phyloP scores from a whole-genome alignment of 805 yeast species.

The Vanderwaltozyma verrucispora region DNA sequence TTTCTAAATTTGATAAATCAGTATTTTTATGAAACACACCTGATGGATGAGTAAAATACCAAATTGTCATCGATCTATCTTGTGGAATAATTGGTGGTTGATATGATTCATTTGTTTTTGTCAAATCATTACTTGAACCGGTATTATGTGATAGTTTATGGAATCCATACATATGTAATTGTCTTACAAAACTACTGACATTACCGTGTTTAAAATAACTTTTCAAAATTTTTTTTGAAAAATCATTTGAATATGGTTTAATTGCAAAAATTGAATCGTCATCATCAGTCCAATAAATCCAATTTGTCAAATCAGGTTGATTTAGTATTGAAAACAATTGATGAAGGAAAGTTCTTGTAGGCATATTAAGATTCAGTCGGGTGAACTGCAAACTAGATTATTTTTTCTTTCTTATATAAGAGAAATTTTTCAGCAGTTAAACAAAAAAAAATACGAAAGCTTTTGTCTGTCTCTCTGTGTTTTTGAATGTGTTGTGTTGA shows the following conservation, averaged over 20 bases:
- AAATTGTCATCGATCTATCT: slow-evolving; percentile 6
- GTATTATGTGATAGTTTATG: slow-evolving; percentile 43
- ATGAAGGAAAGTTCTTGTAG: slow-evolving; percentile 31
- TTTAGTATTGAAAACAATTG: slow-evolving; percentile 87
- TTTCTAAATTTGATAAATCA: slow-evolving; percentile 12
- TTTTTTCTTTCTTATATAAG: no score
- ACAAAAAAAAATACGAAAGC: no score
- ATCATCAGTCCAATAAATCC: slow-evolving; percentile 77
- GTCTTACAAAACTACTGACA: slow-evolving; percentile 69
- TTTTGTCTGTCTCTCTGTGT: no score
- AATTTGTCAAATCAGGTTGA: slow-evolving; percentile 56
- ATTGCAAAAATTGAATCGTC: slow-evolving; percentile 60
- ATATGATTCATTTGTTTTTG: background rate
- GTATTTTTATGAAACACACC: slow-evolving; percentile 19
- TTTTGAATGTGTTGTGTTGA: no score
- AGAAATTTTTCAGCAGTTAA: no score
- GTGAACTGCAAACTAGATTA: no score
- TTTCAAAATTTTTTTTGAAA: slow-evolving; percentile 60
- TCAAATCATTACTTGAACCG: background rate
- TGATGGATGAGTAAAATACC: slow-evolving; percentile 27
- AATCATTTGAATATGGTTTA: slow-evolving; percentile 60
- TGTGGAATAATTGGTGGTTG: slow-evolving; percentile 1
- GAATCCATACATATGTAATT: slow-evolving; percentile 74
- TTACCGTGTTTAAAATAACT: slow-evolving; percentile 73
- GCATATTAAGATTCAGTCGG: background rate